phyloP scores from a whole-genome alignment of 441 rosid species.

The Macaranga tanarius region DNA sequence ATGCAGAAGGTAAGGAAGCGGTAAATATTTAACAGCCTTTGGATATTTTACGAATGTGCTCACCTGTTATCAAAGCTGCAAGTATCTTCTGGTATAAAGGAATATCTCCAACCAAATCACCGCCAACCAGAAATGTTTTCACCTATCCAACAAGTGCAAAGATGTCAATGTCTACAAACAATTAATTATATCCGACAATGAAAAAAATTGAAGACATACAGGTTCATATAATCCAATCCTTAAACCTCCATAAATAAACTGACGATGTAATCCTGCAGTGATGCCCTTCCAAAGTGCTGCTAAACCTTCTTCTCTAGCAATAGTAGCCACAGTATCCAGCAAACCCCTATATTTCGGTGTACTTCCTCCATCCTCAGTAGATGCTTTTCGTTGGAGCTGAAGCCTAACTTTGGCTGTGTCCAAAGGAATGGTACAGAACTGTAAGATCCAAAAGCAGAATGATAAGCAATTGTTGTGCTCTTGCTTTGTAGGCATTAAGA shows the following conservation, averaged over 20 bases:
- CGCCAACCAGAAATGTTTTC: constrained; percentile 72
- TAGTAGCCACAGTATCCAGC: constrained; percentile 86
- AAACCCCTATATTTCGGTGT: constrained; percentile 81
- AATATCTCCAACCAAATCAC: constrained; percentile 79
- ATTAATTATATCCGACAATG: constrained; percentile 16
- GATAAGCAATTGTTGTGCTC: not conserved
- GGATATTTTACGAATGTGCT: constrained; percentile 25
- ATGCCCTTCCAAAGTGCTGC: constrained; percentile 94
- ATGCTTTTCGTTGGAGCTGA: constrained; percentile 81
- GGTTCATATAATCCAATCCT: constrained; percentile 96
- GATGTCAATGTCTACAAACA: constrained; percentile 20
- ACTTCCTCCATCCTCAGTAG: constrained; percentile 48
- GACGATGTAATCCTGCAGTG: constrained; percentile 92
- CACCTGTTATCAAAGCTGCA: constrained; percentile 94
- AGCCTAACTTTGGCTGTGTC: constrained; percentile 99
- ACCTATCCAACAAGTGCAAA: constrained; percentile 51
- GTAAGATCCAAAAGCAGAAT: constrained; percentile 27
- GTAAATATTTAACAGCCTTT: constrained; percentile 6
- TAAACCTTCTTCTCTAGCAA: constrained; percentile 88
- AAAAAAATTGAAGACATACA: constrained; percentile 41
- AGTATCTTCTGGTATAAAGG: constrained; percentile 88
- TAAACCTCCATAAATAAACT: constrained; percentile 87
- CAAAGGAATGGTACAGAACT: constrained; percentile 93
- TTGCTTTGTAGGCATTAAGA: not conserved
- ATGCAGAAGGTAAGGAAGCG: constrained; percentile 9